These are phyloP conservation scores for Henningerozyma blattae DNA, from an alignment of 805 yeast species.

Conservation along the genomic window DNA sequence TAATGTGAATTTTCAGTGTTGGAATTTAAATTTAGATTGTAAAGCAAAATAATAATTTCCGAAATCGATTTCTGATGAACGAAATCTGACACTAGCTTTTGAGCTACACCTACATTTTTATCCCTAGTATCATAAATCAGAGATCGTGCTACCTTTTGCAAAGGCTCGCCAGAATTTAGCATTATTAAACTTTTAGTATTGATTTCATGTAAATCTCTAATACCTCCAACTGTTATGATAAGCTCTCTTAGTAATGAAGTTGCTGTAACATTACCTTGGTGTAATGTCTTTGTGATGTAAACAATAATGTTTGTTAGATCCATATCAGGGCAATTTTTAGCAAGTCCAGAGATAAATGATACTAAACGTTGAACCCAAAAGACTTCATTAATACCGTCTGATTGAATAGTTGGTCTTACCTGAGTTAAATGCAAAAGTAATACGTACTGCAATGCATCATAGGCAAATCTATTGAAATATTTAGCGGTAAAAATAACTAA, in stretches of 20 bases:
- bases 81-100: slow-evolving; percentile 36
- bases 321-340: slow-evolving; percentile 39
- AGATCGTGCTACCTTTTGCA: slow-evolving; percentile 42
- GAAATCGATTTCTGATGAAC: slow-evolving; percentile 33
- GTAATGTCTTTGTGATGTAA: slow-evolving; percentile 52
- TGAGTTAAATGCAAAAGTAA: slow-evolving; percentile 57
- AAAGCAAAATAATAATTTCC: slow-evolving; percentile 57
- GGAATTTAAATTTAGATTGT: slow-evolving; percentile 32
- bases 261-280: slow-evolving; percentile 44
- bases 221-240: slow-evolving; percentile 65
- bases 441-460: slow-evolving; percentile 76
- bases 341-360: slow-evolving; percentile 65
- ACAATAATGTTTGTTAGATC: slow-evolving; percentile 50
- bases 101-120: slow-evolving; percentile 35
- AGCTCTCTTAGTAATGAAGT: slow-evolving; percentile 57
- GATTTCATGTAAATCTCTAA: slow-evolving; percentile 55
- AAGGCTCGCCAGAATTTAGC: slow-evolving; percentile 50
- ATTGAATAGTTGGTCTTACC: slow-evolving; percentile 56
- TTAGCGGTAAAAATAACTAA: slow-evolving; percentile 70
- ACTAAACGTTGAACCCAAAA: slow-evolving; percentile 83
- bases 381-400: slow-evolving; percentile 68
- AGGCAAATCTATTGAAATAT: slow-evolving; percentile 62
- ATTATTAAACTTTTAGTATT: slow-evolving; percentile 52
- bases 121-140: slow-evolving; percentile 44
- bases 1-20: slow-evolving; percentile 37